A percentile compares a stretch with the other conserved stretches of the same genome.
Conservation (phyloP, 2,329 filamentous ascomycete genomes). For the Beauveria varroae region DNA sequence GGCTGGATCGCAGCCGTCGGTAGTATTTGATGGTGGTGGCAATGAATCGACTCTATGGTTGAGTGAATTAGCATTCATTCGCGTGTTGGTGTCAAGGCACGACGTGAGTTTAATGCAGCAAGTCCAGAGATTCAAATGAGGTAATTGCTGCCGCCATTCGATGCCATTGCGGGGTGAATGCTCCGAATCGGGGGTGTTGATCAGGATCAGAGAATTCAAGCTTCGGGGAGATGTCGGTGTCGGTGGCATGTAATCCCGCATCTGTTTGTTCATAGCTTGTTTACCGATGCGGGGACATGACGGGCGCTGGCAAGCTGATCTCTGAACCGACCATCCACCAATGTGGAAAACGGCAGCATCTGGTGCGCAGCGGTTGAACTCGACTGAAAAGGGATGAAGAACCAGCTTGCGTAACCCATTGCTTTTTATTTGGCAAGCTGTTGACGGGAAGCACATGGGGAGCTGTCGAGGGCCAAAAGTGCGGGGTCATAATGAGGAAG, state of each 20-base stretch:
- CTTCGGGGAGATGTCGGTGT: neutral
- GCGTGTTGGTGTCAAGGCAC: neutral
- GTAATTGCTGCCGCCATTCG: neutral
- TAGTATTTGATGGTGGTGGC: neutral
- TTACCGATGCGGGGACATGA: neutral
- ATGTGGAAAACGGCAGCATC: neutral
- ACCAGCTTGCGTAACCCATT: neutral
- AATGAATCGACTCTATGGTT: neutral
- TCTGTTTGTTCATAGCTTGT: neutral
- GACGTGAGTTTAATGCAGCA: neutral
- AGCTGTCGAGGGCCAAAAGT: neutral
- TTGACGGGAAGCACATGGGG: neutral
- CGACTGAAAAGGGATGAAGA: neutral
- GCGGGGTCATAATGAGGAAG: neutral
- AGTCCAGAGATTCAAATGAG: neutral
- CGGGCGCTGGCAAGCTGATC: neutral
- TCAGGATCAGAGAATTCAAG: neutral
- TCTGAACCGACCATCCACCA: neutral
- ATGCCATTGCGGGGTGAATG: neutral
- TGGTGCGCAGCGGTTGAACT: neutral
- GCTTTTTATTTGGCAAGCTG: neutral
- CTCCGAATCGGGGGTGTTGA: neutral
- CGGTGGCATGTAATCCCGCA: constrained; percentile 2
- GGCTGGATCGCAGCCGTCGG: neutral
- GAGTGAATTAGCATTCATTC: neutral